phyloP scores from a whole-genome alignment of 352 stramenopile genomes.

The Phytophthora multivora region DNA sequence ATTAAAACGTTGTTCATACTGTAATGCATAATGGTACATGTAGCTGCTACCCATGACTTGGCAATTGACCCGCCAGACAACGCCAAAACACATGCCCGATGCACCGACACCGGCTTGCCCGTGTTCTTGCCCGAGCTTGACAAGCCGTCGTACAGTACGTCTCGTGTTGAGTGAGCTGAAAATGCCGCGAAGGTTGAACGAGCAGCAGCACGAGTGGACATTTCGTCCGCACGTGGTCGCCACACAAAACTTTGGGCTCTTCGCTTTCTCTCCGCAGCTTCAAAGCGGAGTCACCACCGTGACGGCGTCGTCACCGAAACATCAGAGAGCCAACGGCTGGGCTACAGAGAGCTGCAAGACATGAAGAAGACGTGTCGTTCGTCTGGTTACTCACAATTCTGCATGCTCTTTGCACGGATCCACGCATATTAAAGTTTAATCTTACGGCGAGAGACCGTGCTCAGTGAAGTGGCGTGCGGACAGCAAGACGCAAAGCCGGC shows the following conservation, averaged over 20 bases:
- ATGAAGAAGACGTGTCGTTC: constrained; percentile 15
- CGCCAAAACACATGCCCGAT: not conserved
- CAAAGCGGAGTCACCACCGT: not conserved
- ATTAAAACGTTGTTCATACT: no score
- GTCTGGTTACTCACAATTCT: constrained; percentile 4
- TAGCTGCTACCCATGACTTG: constrained; percentile 1
- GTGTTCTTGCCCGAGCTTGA: not conserved
- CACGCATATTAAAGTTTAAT: constrained; percentile 8
- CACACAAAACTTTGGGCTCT: no score
- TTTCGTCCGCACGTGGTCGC: not conserved
- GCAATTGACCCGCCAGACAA: constrained; percentile 4
- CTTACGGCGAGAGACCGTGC: constrained; percentile 8
- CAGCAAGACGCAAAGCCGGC: constrained; percentile 10
- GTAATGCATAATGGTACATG: no score
- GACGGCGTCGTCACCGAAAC: constrained; percentile 18
- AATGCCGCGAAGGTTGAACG: not conserved
- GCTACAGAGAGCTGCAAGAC: constrained; percentile 4
- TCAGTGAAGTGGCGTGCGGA: constrained; percentile 11
- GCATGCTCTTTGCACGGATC: constrained; percentile 2
- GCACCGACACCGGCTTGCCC: not conserved
- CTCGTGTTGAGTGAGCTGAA: not conserved
- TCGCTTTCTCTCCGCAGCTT: not conserved
- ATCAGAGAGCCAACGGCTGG: constrained; percentile 9
- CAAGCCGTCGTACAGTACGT: not conserved
- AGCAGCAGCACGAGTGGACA: not conserved